phyloP scores from a whole-genome alignment of 2,329 filamentous ascomycete genomes.

The Talaromyces verruculosus region DNA sequence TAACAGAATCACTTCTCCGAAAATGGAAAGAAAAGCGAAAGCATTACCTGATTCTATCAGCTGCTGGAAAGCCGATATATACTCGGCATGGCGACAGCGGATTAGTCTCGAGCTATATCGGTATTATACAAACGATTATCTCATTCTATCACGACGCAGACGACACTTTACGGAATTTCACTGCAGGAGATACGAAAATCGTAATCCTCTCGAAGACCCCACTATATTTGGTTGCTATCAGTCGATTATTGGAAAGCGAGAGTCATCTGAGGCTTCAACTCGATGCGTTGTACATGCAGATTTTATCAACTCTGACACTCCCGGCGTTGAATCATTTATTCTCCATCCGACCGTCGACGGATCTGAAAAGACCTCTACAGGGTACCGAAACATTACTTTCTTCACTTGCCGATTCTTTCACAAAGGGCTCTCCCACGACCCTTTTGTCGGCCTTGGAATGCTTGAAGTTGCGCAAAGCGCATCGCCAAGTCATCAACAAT shows the following conservation, averaged over 20 bases:
- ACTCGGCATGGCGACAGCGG: slow-evolving; percentile 89
- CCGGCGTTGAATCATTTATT: slow-evolving; percentile 86
- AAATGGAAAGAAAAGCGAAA: slow-evolving; percentile 92
- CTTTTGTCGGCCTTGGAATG: slow-evolving; percentile 90
- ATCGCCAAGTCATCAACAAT: slow-evolving; percentile 82
- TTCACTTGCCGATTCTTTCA: slow-evolving; percentile 91
- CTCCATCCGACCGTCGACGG: slow-evolving; percentile 85
- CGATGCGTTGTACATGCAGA: slow-evolving; percentile 96
- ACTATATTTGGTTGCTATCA: slow-evolving; percentile 90
- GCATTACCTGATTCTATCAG: slow-evolving; percentile 94
- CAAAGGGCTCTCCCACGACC: slow-evolving; percentile 82
- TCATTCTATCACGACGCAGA: slow-evolving; percentile 86
- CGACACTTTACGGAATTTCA: slow-evolving; percentile 78
- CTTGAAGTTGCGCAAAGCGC: slow-evolving; percentile 83
- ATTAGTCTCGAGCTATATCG: slow-evolving; percentile 89
- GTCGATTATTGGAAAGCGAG: slow-evolving; percentile 88
- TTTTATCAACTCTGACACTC: slow-evolving; percentile 88
- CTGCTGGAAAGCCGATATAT: slow-evolving; percentile 95
- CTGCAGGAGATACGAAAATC: slow-evolving; percentile 81
- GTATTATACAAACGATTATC: slow-evolving; percentile 94
- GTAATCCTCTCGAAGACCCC: slow-evolving; percentile 82
- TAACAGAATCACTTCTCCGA: slow-evolving; percentile 53
- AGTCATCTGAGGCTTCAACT: slow-evolving; percentile 81
- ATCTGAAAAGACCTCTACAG: slow-evolving; percentile 82
- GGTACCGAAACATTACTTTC: slow-evolving; percentile 90